Conservation (phyloP, 2,329 filamentous ascomycete species). For the Clonostachys byssicola region DNA sequence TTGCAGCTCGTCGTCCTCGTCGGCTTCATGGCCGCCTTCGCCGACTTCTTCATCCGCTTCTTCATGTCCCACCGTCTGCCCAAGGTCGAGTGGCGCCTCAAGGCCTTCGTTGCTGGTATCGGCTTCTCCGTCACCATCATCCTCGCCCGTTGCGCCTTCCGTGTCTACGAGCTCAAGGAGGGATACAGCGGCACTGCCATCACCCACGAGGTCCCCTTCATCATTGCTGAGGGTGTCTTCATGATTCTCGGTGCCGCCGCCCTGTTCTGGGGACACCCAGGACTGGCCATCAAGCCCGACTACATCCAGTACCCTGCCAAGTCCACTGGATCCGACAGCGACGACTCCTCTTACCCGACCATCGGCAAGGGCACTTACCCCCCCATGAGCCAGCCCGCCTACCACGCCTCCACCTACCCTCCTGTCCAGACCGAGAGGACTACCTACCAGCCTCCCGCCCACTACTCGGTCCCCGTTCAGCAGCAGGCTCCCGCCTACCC, state of each 20-base stretch:
- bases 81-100: constrained; percentile 19
- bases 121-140: constrained; percentile 52
- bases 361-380: too few relatives aligned
- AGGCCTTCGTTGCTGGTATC: constrained; percentile 48
- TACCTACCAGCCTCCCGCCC: too few relatives aligned
- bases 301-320: not conserved
- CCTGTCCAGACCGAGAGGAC: too few relatives aligned
- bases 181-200: constrained; percentile 57
- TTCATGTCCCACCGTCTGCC: constrained; percentile 15
- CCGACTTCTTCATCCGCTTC: constrained; percentile 45
- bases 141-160: constrained; percentile 58
- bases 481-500: too few relatives aligned
- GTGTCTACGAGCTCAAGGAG: constrained; percentile 61
- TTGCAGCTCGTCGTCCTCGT: constrained; percentile 54
- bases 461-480: too few relatives aligned
- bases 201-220: constrained; percentile 44
- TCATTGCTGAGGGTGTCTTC: constrained; percentile 43
- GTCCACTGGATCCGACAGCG: not conserved
- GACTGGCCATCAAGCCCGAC: constrained; percentile 25
- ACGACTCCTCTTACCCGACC: too few relatives aligned
- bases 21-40: constrained; percentile 42
- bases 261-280: constrained; percentile 35
- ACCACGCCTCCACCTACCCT: too few relatives aligned
- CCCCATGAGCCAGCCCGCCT: too few relatives aligned
- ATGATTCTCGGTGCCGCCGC: constrained; percentile 27